Base-by-base conservation (phyloP, 2,329 filamentous ascomycete genomes). In the Diplodia mutila region DNA sequence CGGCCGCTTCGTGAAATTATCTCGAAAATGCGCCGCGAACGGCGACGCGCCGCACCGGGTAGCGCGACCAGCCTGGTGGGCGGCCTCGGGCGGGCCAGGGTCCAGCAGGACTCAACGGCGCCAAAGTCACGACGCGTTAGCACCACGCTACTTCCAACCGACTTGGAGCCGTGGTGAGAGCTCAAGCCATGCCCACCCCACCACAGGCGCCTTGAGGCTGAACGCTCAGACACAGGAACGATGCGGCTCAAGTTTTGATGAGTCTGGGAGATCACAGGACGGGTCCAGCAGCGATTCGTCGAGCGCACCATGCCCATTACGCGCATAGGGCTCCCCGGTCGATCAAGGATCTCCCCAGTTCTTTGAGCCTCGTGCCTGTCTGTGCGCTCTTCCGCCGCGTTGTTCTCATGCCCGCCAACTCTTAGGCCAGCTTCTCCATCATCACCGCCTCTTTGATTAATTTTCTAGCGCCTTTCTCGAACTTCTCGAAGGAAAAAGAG, bases 401-500 rank as follows among this genome's bases (percentile, higher is more conserved):
- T 37, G 11, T 63, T 63, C 29, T 29, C 46, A 27, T 63, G 59
- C 59, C 59, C 57, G 57, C 11, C 46, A 39, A 49, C 57, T n/a
- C 57, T 61, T 27, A 61, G 57, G 49, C 59, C 37, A 14, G n/a
- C 37, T 46, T 46, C 42, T 21, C 42, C 59, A 37, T 25, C 59
- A 63, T 63, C 59, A 63, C 59, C 59, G 59, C 59, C 51, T 27
- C 59, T 63, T 63, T 63, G 27, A 63, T 63, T 63, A 25, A 37
- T 25, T 48, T 61, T 63, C 59, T 63, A 63, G 59, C 59, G 59
- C 12, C 42, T 21, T 63, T 51, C 46, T 51, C 42, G 59, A 51
- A 51, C 8, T 61, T 61, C 57, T 49, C 14, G 57, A 59, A 59
- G 12, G 52, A 16, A 32, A 42, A 27, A 42, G 21, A 27, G 25